phyloP scores from a whole-genome alignment of 495 filamentous ascomycete genomes.

The Hypomontagnella monticulosa region DNA sequence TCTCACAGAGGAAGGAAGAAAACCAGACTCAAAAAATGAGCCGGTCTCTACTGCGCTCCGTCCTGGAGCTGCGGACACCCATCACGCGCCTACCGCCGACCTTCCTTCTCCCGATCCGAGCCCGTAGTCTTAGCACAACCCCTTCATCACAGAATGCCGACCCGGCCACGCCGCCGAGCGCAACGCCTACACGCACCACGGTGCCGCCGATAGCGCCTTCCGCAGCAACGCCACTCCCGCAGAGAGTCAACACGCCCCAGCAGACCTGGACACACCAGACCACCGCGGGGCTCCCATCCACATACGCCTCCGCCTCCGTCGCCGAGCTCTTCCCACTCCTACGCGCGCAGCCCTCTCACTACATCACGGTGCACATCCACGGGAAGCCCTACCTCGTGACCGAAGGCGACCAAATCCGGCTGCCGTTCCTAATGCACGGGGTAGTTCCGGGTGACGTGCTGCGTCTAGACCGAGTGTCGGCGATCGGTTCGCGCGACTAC shows the following conservation, averaged over 20 bases:
- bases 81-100: slow-evolving; percentile 46
- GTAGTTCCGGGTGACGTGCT: slow-evolving; percentile 84
- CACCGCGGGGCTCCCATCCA: slow-evolving; percentile 41
- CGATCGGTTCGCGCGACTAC: slow-evolving; percentile 87
- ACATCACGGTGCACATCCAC: slow-evolving; percentile 88
- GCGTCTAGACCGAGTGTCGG: slow-evolving; percentile 82
- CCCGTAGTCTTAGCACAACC: slow-evolving; percentile 23
- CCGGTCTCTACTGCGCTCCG: slow-evolving; percentile 57
- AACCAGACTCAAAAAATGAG: slow-evolving; percentile 47
- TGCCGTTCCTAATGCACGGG: slow-evolving; percentile 92
- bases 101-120: slow-evolving; percentile 47
- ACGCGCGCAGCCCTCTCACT: slow-evolving; percentile 80
- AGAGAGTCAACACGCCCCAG: slow-evolving; percentile 36
- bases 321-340: slow-evolving; percentile 79
- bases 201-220: slow-evolving; percentile 49
- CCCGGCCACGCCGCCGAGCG: slow-evolving; percentile 29
- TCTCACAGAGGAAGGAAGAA: not conserved
- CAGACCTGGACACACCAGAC: slow-evolving; percentile 37
- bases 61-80: slow-evolving; percentile 56
- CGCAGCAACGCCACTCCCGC: slow-evolving; percentile 48
- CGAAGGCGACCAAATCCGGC: slow-evolving; percentile 81
- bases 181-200: slow-evolving; percentile 41
- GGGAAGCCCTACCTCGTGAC: slow-evolving; percentile 90
- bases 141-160: slow-evolving; percentile 43
- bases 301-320: slow-evolving; percentile 63